phyloP scores from a whole-genome alignment of 2,329 filamentous ascomycete species.

The Stromatinia cepivora region DNA sequence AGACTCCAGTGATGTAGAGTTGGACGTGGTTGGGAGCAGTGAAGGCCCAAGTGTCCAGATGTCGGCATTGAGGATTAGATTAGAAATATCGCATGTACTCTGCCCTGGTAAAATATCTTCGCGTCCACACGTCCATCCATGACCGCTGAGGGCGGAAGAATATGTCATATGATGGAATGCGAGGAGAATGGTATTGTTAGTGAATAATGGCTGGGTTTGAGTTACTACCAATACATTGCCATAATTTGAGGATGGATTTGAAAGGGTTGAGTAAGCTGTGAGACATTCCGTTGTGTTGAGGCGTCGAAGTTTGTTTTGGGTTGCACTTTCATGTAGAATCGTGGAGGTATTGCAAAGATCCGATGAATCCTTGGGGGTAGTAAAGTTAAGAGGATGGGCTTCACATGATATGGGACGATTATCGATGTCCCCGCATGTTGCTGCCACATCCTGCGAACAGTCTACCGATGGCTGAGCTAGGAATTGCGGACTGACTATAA shows the following conservation, averaged over 20 bases:
- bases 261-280: conserved; percentile 28
- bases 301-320: conserved; percentile 20
- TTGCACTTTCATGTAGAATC: conserved; percentile 21
- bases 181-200: conserved; percentile 27
- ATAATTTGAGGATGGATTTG: conserved; percentile 23
- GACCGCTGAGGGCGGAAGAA: conserved; percentile 31
- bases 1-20: conserved; percentile 9
- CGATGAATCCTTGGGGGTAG: background rate
- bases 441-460: conserved; percentile 11
- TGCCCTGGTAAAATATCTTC: conserved; percentile 28
- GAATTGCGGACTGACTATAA: conserved; percentile 29
- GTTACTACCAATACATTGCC: conserved; percentile 32
- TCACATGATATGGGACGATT: conserved; percentile 12
- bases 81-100: conserved; percentile 29
- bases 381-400: background rate
- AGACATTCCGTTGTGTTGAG: conserved; percentile 31
- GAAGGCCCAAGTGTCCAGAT: conserved; percentile 29
- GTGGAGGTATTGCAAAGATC: conserved; percentile 14
- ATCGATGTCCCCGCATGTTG: conserved; percentile 25
- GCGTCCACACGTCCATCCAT: conserved; percentile 33
- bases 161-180: conserved; percentile 30
- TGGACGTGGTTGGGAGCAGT: background rate
- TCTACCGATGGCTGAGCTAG: conserved; percentile 11
- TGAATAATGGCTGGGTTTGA: conserved; percentile 24
- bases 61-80: conserved; percentile 27